Evolutionary conservation across 176 grass and related monocot genomes (phyloP).

Genomic region (Carex pumila): DNA sequence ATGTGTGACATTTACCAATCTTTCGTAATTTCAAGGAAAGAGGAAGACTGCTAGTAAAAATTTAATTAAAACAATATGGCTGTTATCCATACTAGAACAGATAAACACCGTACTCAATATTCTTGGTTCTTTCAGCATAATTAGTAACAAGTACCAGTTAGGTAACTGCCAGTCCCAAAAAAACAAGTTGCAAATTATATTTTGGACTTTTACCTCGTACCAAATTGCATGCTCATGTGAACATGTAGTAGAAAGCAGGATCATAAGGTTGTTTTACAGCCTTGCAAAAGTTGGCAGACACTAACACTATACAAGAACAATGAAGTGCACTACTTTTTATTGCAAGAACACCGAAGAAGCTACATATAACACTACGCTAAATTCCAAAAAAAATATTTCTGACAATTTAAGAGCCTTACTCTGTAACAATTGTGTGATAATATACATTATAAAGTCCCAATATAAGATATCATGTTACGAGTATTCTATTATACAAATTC

Average conservation of each 20-base stretch:
- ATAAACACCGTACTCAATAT: not conserved
- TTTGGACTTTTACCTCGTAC: not conserved
- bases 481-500: not conserved
- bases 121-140: not conserved
- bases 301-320: not conserved
- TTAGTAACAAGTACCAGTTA: not conserved
- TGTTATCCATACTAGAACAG: not conserved
- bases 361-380: not conserved
- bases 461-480: not conserved
- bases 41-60: not conserved
- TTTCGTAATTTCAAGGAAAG: not conserved
- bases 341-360: not conserved
- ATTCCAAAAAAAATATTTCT: not conserved
- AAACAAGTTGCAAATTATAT: not conserved
- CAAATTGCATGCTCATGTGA: not conserved
- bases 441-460: not conserved
- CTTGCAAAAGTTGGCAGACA: not conserved
- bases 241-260: not conserved
- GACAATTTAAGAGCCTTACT: not conserved
- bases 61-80: not conserved
- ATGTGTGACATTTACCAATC: not conserved
- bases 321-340: not conserved
- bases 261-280: not conserved
- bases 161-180: too few relatives aligned
- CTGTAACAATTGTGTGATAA: not conserved